A percentile compares a stretch with the other conserved stretches of the same genome.
Conservation (phyloP, 108 stramenopile genomes). For the Fistulifera pelliculosa region DNA sequence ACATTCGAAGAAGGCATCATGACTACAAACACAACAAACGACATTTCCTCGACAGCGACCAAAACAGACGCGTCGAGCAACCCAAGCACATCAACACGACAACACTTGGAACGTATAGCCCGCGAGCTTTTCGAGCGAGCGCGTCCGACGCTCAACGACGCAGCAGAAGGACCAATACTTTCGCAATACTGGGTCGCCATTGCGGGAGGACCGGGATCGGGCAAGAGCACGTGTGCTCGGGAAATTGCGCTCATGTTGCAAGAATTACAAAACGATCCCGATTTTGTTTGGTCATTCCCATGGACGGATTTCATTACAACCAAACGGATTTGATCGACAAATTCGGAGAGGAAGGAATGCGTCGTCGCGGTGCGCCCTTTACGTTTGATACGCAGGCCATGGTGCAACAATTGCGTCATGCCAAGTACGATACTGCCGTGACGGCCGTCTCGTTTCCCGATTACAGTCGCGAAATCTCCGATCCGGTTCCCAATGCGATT, state of each 20-base stretch:
- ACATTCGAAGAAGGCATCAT: no score
- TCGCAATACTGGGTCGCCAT: background rate
- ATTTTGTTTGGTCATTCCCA: slow-evolving; percentile 5
- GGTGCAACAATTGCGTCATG: slow-evolving; percentile 7
- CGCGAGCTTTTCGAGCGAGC: no score
- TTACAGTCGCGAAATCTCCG: slow-evolving; percentile 31
- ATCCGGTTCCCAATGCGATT: slow-evolving; percentile 24
- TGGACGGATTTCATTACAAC: slow-evolving; percentile 41
- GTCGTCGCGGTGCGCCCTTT: slow-evolving; percentile 38
- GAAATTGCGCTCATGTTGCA: no score
- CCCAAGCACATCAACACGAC: no score
- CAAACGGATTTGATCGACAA: slow-evolving; percentile 13
- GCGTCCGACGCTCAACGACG: no score
- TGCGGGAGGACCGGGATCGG: slow-evolving; percentile 2
- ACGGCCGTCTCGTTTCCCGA: slow-evolving; percentile 17
- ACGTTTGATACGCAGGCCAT: slow-evolving; percentile 23
- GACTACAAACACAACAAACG: no score
- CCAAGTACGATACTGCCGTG: slow-evolving; percentile 4
- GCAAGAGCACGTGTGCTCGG: background rate
- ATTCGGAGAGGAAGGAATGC: slow-evolving; percentile 29
- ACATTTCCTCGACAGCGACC: no score
- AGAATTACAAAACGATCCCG: background rate
- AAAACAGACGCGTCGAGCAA: no score
- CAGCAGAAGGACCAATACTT: no score
- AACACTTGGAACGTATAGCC: no score